Conservation (phyloP, 495 filamentous ascomycete species). For the Podospora pseudocomata region DNA sequence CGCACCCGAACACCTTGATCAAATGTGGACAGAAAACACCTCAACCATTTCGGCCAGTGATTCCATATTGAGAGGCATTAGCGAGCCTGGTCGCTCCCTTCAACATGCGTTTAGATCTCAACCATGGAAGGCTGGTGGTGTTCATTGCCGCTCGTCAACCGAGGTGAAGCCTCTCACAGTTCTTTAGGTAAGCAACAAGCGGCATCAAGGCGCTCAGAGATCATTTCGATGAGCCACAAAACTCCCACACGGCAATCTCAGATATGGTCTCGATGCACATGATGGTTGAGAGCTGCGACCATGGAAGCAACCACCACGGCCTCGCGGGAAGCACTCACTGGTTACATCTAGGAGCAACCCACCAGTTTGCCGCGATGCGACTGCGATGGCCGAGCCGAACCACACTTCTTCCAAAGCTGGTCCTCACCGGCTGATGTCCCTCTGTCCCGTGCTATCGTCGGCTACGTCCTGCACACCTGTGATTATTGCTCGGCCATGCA, state of each 20-base stretch:
- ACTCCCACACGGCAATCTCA: not conserved
- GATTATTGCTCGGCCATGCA: constrained; percentile 5
- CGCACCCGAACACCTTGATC: not conserved
- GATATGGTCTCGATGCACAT: constrained; percentile 24
- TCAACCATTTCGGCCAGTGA: constrained; percentile 3
- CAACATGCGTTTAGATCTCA: not conserved
- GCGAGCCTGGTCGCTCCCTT: not conserved
- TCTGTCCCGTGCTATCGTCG: constrained; percentile 18
- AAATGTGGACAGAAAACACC: not conserved
- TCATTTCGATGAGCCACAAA: not conserved
- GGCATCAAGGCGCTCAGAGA: not conserved
- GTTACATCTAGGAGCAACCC: not conserved
- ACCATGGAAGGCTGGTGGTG: too few relatives aligned
- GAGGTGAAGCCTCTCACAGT: not conserved
- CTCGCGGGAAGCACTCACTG: not conserved
- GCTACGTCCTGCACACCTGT: not conserved
- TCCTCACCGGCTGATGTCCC: constrained; percentile 22
- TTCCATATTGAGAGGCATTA: constrained; percentile 11
- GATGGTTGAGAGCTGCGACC: constrained; percentile 28
- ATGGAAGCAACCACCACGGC: constrained; percentile 20
- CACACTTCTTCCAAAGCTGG: constrained; percentile 20
- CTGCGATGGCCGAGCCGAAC: constrained; percentile 23
- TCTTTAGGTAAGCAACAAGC: not conserved
- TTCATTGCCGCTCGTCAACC: not conserved
- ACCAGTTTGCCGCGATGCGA: constrained; percentile 13